Conservation (phyloP, 768 basidiomycete species). For the Tremella fuciformis region DNA sequence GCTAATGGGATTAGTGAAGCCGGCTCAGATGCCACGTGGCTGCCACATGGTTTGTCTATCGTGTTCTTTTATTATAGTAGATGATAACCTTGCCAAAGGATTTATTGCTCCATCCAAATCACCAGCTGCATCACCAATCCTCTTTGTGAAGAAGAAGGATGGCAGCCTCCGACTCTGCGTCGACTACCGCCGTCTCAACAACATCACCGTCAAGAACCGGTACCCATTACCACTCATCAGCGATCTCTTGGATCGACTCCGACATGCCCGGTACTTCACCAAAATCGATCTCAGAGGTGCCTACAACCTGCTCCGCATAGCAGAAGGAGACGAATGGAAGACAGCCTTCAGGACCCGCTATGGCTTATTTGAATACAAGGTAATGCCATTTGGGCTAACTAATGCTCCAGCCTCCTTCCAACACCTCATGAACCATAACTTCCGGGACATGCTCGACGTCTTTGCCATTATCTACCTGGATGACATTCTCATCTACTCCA, state of each 20-base stretch:
- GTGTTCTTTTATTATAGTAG: no score
- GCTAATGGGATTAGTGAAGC: no score
- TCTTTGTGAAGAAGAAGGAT: slow-evolving; percentile 41
- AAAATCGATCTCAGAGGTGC: slow-evolving; percentile 53
- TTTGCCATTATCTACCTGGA: slow-evolving; percentile 28
- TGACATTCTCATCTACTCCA: slow-evolving; percentile 38
- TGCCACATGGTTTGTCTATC: no score
- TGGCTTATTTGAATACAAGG: slow-evolving; percentile 29
- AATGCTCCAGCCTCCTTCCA: no score
- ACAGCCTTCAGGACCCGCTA: slow-evolving; percentile 53
- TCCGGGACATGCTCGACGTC: slow-evolving; percentile 22
- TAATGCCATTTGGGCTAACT: slow-evolving; percentile 39
- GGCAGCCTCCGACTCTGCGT: slow-evolving; percentile 40
- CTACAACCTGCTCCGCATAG: slow-evolving; percentile 55
- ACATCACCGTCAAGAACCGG: slow-evolving; percentile 25
- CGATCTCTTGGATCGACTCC: slow-evolving; percentile 26
- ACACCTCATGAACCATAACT: slow-evolving; percentile 28
- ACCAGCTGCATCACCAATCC: no score
- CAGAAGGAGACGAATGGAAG: slow-evolving; percentile 55
- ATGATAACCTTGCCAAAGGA: slow-evolving; percentile 31
- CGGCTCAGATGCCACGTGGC: no score
- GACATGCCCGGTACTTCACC: slow-evolving; percentile 22
- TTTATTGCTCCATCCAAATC: slow-evolving; percentile 23
- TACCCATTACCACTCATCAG: slow-evolving; percentile 35
- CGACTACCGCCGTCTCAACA: slow-evolving; percentile 47